Base-by-base conservation (phyloP, 768 basidiomycete species). In the Leccinum subtestaceum region DNA sequence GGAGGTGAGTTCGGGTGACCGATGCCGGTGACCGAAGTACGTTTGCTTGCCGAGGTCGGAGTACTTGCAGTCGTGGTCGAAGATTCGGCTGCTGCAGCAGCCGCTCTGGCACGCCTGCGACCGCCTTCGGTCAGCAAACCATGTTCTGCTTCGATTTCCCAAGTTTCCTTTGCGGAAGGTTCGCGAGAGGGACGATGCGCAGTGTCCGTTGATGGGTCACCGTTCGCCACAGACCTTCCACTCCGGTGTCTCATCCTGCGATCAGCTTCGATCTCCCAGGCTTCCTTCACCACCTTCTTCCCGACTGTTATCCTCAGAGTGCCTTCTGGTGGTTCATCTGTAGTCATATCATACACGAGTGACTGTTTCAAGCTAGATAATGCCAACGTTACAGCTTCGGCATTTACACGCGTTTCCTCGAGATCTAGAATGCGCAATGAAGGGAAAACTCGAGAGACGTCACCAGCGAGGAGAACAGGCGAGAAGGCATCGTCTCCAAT, bases 191-290 rank as follows among this genome's bases (percentile, higher is more conserved):
- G 50, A 38, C 9, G 56, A 46, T 58, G 48, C n/a, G 17, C 5
- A 12, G 40, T n/a, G 29, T 32, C 25, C 45, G 60, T 34, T 23
- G 40, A 49, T 29, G 57, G n/a, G 17, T 43, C 52, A 11, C 55
- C 58, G 60, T 66, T 65, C 69, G 23, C 70, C 54, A 63, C 55
- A 53, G 74, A 71, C 52, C 72, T 75, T 29, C 70, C 74, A 47
- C 63, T 70, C 36, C 77, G 78, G n/a, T 70, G 70, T 56, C 79
- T 82, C 4, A 76, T 65, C 49, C 80, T 78, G 52, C 77, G 74
- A 65, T 93, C 91, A 17, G 84, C 76, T 67, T 90, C 90, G 12
- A 93, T 62, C 68, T 93, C 92, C 91, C 91, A 93, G 32, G 81
- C 72, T 71, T 93, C 91, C 67, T 84, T 85, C 57, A 88, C 66